Percentiles rank a stretch among this genome's conserved stretches.
phyloP scores from a whole-genome alignment of 1,139 yeast species.

The Debaryomyces udenii region DNA sequence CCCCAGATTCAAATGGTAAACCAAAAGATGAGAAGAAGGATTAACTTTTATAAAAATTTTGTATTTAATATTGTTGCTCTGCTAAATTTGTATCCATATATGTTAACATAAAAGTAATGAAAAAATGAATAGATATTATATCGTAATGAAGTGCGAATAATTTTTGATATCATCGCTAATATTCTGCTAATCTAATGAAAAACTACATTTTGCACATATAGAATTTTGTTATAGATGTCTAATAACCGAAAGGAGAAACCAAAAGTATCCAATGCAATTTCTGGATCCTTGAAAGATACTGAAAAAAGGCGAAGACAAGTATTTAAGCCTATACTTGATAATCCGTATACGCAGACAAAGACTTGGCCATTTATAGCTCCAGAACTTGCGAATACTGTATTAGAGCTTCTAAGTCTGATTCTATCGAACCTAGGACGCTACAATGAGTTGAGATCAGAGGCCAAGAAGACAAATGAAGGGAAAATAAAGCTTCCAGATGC shows the following conservation, averaged over 20 bases:
- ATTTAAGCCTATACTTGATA: slow-evolving; percentile 62
- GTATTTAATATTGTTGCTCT: slow-evolving; percentile 7
- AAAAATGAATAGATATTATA: slow-evolving; percentile 4
- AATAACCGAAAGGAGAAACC: slow-evolving; percentile 10
- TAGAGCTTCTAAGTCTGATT: slow-evolving; percentile 42
- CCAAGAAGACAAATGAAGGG: slow-evolving; percentile 11
- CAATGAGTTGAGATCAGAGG: slow-evolving; percentile 21
- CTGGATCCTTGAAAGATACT: slow-evolving; percentile 42
- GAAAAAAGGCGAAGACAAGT: slow-evolving; percentile 53
- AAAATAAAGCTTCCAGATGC: slow-evolving; percentile 18
- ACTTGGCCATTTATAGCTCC: slow-evolving; percentile 56
- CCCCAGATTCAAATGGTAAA: slow-evolving; percentile 23
- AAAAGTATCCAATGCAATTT: slow-evolving; percentile 13
- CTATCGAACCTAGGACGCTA: slow-evolving; percentile 43
- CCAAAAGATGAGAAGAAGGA: slow-evolving; percentile 15
- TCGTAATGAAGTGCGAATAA: not conserved
- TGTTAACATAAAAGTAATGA: slow-evolving; percentile 5
- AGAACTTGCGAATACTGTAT: slow-evolving; percentile 36
- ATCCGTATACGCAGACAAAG: slow-evolving; percentile 55
- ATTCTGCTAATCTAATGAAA: not conserved
- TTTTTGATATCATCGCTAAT: not conserved
- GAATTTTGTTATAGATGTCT: slow-evolving; percentile 3
- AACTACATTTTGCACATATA: slow-evolving; percentile 2
- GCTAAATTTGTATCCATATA: slow-evolving; percentile 7
- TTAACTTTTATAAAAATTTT: slow-evolving; percentile 6